A percentile compares a stretch with the other conserved stretches of the same genome.
phyloP scores from a whole-genome alignment of 129 eudicot species.

The Flaveria sonorensis region DNA sequence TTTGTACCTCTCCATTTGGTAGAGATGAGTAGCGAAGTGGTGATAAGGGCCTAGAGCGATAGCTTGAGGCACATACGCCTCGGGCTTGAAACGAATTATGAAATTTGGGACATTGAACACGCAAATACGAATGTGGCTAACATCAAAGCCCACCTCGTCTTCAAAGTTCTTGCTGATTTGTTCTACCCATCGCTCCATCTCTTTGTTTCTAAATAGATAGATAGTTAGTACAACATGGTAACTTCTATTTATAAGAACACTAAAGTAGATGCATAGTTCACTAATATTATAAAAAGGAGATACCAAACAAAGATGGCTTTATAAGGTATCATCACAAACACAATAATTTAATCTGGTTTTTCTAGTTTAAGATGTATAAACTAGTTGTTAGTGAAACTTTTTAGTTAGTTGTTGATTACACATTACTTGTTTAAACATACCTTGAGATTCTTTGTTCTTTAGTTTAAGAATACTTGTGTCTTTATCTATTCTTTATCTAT shows the following conservation, averaged over 20 bases:
- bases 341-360: slow-evolving; percentile 8
- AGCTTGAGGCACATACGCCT: slow-evolving; percentile 46
- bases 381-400: no score
- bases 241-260: slow-evolving; percentile 21
- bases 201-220: slow-evolving; percentile 19
- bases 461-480: slow-evolving; percentile 32
- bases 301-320: not conserved
- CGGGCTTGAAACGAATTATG: slow-evolving; percentile 40
- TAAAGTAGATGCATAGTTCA: slow-evolving; percentile 7
- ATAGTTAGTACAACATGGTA: not conserved
- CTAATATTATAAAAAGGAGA: not conserved
- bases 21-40: slow-evolving; percentile 39
- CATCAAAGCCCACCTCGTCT: slow-evolving; percentile 30
- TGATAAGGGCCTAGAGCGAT: slow-evolving; percentile 51
- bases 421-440: slow-evolving; percentile 5
- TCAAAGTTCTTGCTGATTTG: slow-evolving; percentile 36
- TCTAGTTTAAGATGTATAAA: not conserved
- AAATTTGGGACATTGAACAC: slow-evolving; percentile 43
- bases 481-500: slow-evolving; percentile 4
- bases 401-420: not conserved
- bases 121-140: slow-evolving; percentile 25
- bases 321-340: slow-evolving; percentile 13
- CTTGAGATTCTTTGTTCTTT: slow-evolving; percentile 14
- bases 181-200: slow-evolving; percentile 38
- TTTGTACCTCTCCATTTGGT: slow-evolving; percentile 47